Evolutionary conservation across 1,139 yeast genomes (phyloP), one percentile per base, ranked within the genome.

Genomic region (Debaryomycetaceae sp.): DNA sequence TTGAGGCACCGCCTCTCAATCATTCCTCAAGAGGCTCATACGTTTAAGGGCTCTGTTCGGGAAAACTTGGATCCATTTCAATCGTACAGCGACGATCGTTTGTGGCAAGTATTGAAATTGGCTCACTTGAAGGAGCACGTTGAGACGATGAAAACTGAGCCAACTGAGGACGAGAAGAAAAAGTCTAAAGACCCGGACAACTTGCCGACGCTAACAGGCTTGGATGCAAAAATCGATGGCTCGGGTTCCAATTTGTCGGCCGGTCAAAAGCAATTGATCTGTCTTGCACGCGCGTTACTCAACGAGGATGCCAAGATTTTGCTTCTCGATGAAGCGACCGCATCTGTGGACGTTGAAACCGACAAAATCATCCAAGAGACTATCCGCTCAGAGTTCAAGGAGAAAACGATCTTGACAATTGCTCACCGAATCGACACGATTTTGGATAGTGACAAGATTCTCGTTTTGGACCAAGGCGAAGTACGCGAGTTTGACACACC

Each of bases 11-110:
- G 49, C 18, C 44, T 53, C 32, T 49, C 48, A 28, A 53, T 53
- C 29, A 53, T 53, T 29, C 58, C 58, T 3, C 58, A 53, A 32
- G 58, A 53, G 32, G 48, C 53, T 1, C 55, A 50, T 28, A 49
- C 55, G 2, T 47, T 51, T 25, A 50, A 46, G 30, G 58, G 56
- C 2, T 40, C 54, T 0, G 52, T 52, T 4, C 40, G 56, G 25
- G 45, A 51, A 22, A 53, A 53, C 34, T 43, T 53, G 40, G 58
- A 53, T 34, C 58, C 58, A 4, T 51, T 51, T 28, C 39, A 37
- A 2, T 38, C 37, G 19, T 44, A 43, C 32, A 13, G 37, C 4
- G 58, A 53, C 28, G 55, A 47, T 3, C 35, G 39, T 28, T 41
- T 53, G 16, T 53, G 58, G 58, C 40, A 38, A 27, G 55, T 43